These are phyloP conservation scores for Diaporthe sp. DNA, from an alignment of 2,329 filamentous ascomycete genomes.

Conservation along the genomic window DNA sequence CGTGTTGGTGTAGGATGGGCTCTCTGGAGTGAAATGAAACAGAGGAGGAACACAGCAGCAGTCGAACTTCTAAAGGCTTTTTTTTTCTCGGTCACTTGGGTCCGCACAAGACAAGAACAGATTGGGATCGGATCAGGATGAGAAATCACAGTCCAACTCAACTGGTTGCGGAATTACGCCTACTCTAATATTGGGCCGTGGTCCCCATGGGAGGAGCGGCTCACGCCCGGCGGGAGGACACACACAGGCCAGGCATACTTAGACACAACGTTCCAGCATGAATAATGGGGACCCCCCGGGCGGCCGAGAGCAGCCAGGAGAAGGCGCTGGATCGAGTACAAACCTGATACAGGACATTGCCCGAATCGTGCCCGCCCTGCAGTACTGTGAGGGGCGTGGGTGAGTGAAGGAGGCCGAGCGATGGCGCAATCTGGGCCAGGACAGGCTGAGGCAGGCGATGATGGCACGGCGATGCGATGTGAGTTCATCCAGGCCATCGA, in stretches of 20 bases:
- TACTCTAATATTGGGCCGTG: constrained; percentile 31
- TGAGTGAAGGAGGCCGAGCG: constrained; percentile 23
- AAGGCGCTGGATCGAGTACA: constrained; percentile 30
- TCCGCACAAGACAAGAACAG: constrained; percentile 30
- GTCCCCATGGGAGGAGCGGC: constrained; percentile 8
- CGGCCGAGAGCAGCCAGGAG: constrained; percentile 18
- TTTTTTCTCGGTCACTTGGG: constrained; percentile 23
- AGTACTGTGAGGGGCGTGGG: constrained; percentile 31
- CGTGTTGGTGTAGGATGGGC: not conserved
- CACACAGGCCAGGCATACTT: constrained; percentile 15
- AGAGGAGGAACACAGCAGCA: not conserved
- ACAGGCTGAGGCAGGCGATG: constrained; percentile 23
- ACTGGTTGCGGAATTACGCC: constrained; percentile 32
- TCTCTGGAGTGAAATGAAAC: not conserved
- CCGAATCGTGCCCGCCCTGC: constrained; percentile 12
- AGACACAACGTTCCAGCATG: constrained; percentile 19
- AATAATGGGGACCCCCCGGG: constrained; percentile 21
- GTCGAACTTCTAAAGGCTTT: constrained; percentile 1
- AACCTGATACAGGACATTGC: constrained; percentile 24
- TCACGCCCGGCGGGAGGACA: constrained; percentile 6
- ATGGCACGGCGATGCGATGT: constrained; percentile 36
- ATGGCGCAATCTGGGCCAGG: constrained; percentile 49
- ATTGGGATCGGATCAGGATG: constrained; percentile 16
- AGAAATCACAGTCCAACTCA: constrained; percentile 29
- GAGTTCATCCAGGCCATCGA: constrained; percentile 46